Evolutionary conservation across 257 asterid species (phyloP).

Genomic region (Ligustrum vulgare): DNA sequence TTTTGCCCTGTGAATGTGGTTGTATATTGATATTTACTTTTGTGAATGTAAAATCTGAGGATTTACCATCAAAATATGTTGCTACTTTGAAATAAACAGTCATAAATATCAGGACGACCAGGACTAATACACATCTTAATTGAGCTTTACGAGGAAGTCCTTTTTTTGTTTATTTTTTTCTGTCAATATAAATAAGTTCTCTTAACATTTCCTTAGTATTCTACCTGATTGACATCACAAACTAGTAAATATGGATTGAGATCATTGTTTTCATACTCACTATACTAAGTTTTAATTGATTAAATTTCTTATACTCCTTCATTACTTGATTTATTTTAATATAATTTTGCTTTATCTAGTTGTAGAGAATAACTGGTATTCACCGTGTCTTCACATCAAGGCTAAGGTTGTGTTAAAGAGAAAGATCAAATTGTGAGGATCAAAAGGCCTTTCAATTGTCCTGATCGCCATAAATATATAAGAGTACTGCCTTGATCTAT

Average conservation of each 20-base stretch:
- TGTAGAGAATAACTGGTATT: not conserved
- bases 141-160: not conserved
- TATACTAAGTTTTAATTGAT: not conserved
- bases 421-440: constrained; percentile 13
- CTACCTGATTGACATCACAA: not conserved
- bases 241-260: not conserved
- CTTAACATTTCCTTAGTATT: not conserved
- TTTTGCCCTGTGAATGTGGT: not conserved
- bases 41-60: too few species aligned
- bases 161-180: too few species aligned
- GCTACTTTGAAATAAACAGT: not conserved
- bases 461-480: not conserved
- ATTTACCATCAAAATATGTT: not conserved
- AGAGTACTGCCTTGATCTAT: constrained; percentile 3
- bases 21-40: not conserved
- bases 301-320: not conserved
- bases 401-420: not conserved
- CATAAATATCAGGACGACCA: not conserved
- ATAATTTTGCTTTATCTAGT: not conserved
- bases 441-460: not conserved
- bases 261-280: not conserved
- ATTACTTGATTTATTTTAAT: not conserved
- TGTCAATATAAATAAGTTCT: not conserved
- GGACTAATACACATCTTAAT: not conserved
- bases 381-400: not conserved